These are phyloP conservation scores for Xenoacremonium recifei DNA, from an alignment of 2,329 filamentous ascomycete genomes.

Conservation along the genomic window DNA sequence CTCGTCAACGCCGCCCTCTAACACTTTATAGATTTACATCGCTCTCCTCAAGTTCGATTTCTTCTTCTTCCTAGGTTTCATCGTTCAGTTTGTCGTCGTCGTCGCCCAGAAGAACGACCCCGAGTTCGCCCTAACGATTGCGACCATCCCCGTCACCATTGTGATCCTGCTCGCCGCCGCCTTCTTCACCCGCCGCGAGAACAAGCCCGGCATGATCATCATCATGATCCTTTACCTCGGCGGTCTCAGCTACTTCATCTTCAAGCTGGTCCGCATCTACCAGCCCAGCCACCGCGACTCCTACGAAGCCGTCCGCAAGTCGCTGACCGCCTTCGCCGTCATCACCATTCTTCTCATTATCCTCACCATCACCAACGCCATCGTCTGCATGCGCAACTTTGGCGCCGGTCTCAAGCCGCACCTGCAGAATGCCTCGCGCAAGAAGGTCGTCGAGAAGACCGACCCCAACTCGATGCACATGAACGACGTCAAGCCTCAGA, in stretches of 20 bases:
- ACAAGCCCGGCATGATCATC: conserved; percentile 69
- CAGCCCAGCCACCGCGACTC: conserved; percentile 54
- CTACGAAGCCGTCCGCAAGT: conserved; percentile 79
- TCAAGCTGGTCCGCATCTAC: conserved; percentile 98
- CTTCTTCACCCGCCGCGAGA: conserved; percentile 82
- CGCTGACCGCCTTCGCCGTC: conserved; percentile 88
- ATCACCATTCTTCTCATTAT: conserved; percentile 88
- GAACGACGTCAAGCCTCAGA: conserved; percentile 55
- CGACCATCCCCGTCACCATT: conserved; percentile 89
- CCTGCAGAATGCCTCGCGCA: conserved; percentile 58
- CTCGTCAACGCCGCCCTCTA: neutral
- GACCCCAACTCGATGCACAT: conserved; percentile 56
- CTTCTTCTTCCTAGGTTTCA: conserved; percentile 99
- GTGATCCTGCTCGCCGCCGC: conserved; percentile 82
- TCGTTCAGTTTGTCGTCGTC: conserved; percentile 94
- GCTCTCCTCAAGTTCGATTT: conserved; percentile 98
- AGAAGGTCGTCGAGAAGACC: conserved; percentile 51
- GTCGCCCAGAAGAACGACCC: conserved; percentile 66
- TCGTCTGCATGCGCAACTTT: conserved; percentile 89
- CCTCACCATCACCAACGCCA: conserved; percentile 82
- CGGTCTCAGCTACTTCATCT: conserved; percentile 91
- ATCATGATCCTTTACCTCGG: conserved; percentile 86
- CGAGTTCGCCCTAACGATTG: conserved; percentile 84
- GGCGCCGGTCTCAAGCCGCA: conserved; percentile 85
- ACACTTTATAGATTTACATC: conserved; percentile 76